Evolutionary conservation across 768 basidiomycete species (phyloP).

Genomic region (Tricholoma sp.): DNA sequence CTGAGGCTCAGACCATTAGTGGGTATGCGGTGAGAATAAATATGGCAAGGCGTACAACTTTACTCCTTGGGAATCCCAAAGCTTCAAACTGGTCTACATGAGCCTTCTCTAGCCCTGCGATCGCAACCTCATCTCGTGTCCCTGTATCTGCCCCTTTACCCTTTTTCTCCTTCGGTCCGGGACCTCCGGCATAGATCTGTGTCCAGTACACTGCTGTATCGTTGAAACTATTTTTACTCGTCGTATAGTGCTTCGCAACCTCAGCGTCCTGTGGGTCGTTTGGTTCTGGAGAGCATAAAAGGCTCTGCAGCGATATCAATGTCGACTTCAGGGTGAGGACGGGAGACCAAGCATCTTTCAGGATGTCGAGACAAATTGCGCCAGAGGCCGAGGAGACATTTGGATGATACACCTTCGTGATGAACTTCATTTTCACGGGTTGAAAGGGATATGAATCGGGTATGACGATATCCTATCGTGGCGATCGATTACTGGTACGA

Average conservation of each 20-base stretch:
- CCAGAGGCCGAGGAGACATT: constrained; percentile 93
- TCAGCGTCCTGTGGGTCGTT: constrained; percentile 98
- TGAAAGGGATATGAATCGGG: constrained; percentile 90
- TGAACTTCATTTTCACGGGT: constrained; percentile 98
- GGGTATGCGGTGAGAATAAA: constrained; percentile 2
- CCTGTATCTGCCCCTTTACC: constrained; percentile 37
- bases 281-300: constrained; percentile 91
- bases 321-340: constrained; percentile 96
- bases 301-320: constrained; percentile 88
- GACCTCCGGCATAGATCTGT: constrained; percentile 82
- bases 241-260: constrained; percentile 95
- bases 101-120: constrained; percentile 77
- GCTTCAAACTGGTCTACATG: constrained; percentile 83
- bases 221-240: constrained; percentile 81
- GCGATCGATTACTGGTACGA: neutral
- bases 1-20: constrained; percentile 30
- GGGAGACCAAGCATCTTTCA: constrained; percentile 90
- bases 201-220: constrained; percentile 95
- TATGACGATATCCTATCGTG: constrained; percentile 78
- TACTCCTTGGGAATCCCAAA: constrained; percentile 75
- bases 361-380: constrained; percentile 89
- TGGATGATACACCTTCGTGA: constrained; percentile 95
- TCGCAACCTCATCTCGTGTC: constrained; percentile 52
- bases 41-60: constrained; percentile 62
- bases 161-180: constrained; percentile 40